Base-by-base conservation (phyloP, 202 grass and related monocot genomes). In the Carex arenaria region DNA sequence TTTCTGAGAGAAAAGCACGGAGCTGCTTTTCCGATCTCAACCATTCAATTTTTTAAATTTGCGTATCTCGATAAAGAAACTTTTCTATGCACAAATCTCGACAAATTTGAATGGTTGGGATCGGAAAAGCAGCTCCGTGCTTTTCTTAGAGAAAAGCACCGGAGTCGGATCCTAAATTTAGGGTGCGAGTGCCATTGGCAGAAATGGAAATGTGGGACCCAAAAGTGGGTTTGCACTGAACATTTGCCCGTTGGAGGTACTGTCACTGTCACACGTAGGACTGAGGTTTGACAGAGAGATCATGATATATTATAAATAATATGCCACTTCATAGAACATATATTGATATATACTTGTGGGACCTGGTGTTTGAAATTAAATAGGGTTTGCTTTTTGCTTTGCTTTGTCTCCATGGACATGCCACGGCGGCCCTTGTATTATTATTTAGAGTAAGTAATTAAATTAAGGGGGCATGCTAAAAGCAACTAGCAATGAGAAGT, bases 221-320 rank as follows among this genome's bases (percentile, higher is more conserved):
- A 18, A 68, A 81, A 65, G n/a, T 36, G 3, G 64, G 47, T 54
- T 82, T 51, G 31, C 63, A 31, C 80, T 82, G 80, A 69, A 3
- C 62, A 82, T 82, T 82, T 82, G 80, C 80, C 80, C 80, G 80
- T 82, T 82, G 80, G 80, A 65, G 47, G 14, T 82, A 22, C 26
- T 69, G 49, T 69, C 80, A 68, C 80, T 51, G 63, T 82, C 64
- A 51, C 80, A 82, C 80, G 61, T 82, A 69, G 64, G 38, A 82
- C 64, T 59, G 30, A 38, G 30, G 8, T 20, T 78, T 38, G 7
- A 67, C 32, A 76, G 60, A 62, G 20, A 62, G 8, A 62, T 62
- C 38, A 10, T 62, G n/a, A 23, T 62, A 34, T 31, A 23, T 62
- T 23, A 59, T 62, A 26, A 62, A 62, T 62, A 62, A 22, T 10